phyloP scores from a whole-genome alignment of 257 asterid genomes.

The Echites panduratus region DNA sequence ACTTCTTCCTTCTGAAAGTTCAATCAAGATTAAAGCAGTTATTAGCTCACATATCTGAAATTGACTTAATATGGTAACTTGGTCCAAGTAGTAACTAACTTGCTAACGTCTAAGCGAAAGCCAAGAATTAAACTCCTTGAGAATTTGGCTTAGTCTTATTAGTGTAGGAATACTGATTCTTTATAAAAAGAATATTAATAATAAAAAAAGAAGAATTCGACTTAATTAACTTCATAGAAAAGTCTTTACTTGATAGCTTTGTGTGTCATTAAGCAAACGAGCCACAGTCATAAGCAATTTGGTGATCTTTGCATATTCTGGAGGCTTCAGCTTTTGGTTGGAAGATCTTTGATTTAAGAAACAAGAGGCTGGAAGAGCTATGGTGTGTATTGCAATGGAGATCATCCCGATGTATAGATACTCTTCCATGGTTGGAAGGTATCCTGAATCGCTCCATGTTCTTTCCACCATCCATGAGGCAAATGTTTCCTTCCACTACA shows the following conservation, averaged over 20 bases:
- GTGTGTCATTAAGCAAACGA: slow-evolving; percentile 50
- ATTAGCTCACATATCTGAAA: too few relatives aligned
- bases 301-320: slow-evolving; percentile 31
- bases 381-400: slow-evolving; percentile 39
- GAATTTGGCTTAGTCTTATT: too few relatives aligned
- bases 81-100: too few relatives aligned
- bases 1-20: slow-evolving; percentile 40
- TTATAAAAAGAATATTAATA: too few relatives aligned
- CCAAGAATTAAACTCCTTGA: too few relatives aligned
- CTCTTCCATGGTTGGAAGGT: slow-evolving; percentile 36
- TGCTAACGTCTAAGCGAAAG: too few relatives aligned
- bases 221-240: too few relatives aligned
- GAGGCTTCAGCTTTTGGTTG: slow-evolving; percentile 7
- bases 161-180: too few relatives aligned
- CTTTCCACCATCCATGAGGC: slow-evolving; percentile 58
- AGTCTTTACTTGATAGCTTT: slow-evolving; percentile 47
- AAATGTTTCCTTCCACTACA: slow-evolving; percentile 60
- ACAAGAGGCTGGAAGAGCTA: slow-evolving; percentile 38
- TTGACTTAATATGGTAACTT: too few relatives aligned
- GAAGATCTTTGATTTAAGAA: slow-evolving; percentile 21
- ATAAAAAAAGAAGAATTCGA: too few relatives aligned
- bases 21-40: neutral
- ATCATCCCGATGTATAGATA: slow-evolving; percentile 38
- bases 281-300: slow-evolving; percentile 41
- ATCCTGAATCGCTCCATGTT: slow-evolving; percentile 40